phyloP scores from a whole-genome alignment of 208 protist genomes.

The Wallacemonas rigidus region DNA sequence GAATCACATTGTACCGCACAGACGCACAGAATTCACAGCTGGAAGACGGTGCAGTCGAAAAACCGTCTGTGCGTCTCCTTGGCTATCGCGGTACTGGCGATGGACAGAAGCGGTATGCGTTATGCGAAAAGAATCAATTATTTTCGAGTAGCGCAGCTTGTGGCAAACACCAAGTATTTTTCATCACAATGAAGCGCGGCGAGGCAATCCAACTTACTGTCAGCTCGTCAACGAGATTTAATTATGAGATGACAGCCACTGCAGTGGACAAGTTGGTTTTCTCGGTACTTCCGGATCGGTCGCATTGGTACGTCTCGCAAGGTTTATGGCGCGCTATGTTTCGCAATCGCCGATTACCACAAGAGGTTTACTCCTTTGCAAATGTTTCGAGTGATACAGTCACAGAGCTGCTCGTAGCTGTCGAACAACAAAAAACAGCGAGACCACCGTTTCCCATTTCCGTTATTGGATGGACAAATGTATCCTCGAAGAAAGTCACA shows the following conservation, averaged over 20 bases:
- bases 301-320: conserved; percentile 23
- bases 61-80: conserved; percentile 29
- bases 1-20: not conserved
- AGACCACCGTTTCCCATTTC: conserved; percentile 33
- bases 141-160: conserved; percentile 33
- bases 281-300: conserved; percentile 24
- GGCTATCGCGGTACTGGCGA: conserved; percentile 10
- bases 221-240: conserved; percentile 25
- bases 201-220: conserved; percentile 57
- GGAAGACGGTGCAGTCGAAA: not conserved
- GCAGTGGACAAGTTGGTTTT: conserved; percentile 28
- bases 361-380: conserved; percentile 33
- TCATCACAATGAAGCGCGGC: conserved; percentile 37
- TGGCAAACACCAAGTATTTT: conserved; percentile 31
- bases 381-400: conserved; percentile 27
- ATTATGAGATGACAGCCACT: conserved; percentile 29
- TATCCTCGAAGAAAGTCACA: not conserved
- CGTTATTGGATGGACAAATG: conserved; percentile 31
- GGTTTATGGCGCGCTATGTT: conserved; percentile 35
- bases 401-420: conserved; percentile 33
- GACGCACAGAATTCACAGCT: not conserved
- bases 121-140: conserved; percentile 50
- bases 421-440: conserved; percentile 41
- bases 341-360: conserved; percentile 27
- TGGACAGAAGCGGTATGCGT: conserved; percentile 36